Evolutionary conservation across 306 rosid species (phyloP).

Genomic region (Vicia faba): DNA sequence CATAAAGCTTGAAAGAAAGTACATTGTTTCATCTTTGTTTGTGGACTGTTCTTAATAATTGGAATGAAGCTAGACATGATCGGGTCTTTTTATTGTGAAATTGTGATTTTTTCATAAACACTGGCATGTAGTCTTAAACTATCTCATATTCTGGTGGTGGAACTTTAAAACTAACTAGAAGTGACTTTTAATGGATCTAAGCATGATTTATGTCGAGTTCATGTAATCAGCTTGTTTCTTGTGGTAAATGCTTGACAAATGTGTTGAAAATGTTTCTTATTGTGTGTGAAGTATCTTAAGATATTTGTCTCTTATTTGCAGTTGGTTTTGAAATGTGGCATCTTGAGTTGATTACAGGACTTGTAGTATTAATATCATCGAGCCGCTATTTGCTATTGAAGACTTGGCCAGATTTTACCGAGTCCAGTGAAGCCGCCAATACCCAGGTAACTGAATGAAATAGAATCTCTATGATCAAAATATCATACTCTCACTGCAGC

Average conservation of each 20-base stretch:
- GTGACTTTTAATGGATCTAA: slow-evolving; percentile 17
- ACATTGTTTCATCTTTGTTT: not conserved
- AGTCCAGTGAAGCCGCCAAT: slow-evolving; percentile 91
- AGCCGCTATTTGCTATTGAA: slow-evolving; percentile 70
- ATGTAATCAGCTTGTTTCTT: slow-evolving; percentile 9
- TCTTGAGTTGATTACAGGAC: slow-evolving; percentile 83
- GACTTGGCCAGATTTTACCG: slow-evolving; percentile 83
- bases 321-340: slow-evolving; percentile 93
- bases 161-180: slow-evolving; percentile 25
- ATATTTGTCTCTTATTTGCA: slow-evolving; percentile 39
- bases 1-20: slow-evolving; percentile 28
- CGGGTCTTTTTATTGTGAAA: not conserved
- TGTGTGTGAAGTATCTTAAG: slow-evolving; percentile 11
- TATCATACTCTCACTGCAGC: not conserved
- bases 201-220: slow-evolving; percentile 25
- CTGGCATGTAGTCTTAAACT: slow-evolving; percentile 2
- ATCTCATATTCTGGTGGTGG: slow-evolving; percentile 26
- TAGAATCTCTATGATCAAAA: slow-evolving; percentile 1
- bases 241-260: not conserved
- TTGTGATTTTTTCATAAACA: not conserved
- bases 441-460: slow-evolving; percentile 61
- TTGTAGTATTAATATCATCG: slow-evolving; percentile 68
- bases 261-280: slow-evolving; percentile 5
- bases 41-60: not conserved
- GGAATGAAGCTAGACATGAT: not conserved